Evolutionary conservation across 495 filamentous ascomycete genomes (phyloP).

Genomic region (Neurospora tetraspora): DNA sequence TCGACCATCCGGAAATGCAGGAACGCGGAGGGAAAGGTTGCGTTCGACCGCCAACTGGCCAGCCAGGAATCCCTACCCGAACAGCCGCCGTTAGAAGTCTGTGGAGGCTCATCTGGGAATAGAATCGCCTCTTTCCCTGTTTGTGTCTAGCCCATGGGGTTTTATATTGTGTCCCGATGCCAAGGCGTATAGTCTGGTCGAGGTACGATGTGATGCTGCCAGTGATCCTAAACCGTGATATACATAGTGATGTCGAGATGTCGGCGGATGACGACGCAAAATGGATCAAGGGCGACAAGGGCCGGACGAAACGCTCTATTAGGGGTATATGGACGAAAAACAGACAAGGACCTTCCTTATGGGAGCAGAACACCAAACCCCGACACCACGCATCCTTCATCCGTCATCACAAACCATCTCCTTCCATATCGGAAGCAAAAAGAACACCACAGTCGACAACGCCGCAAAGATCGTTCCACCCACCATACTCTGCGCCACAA

Average conservation of each 20-base stretch:
- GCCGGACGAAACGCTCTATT: background rate
- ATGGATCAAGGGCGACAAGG: too few species aligned
- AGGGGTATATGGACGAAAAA: background rate
- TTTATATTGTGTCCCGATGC: background rate
- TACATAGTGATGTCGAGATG: background rate
- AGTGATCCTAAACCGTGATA: background rate
- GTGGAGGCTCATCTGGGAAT: background rate
- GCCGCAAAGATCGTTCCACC: slow-evolving; percentile 28
- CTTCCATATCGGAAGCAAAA: slow-evolving; percentile 31
- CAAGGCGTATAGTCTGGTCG: background rate
- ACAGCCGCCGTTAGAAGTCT: slow-evolving; percentile 12
- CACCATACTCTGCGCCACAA: slow-evolving; percentile 30
- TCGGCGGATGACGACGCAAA: background rate
- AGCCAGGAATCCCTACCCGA: slow-evolving; percentile 13
- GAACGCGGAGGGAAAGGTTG: slow-evolving; percentile 22
- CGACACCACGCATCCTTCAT: background rate
- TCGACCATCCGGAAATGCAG: slow-evolving; percentile 13
- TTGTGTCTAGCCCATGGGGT: background rate
- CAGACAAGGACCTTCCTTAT: background rate
- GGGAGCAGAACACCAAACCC: background rate
- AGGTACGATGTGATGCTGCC: background rate
- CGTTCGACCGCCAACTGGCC: slow-evolving; percentile 1
- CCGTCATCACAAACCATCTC: slow-evolving; percentile 14
- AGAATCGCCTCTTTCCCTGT: background rate
- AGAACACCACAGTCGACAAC: slow-evolving; percentile 23